phyloP scores from a whole-genome alignment of 2,329 filamentous ascomycete genomes.

The Dothistroma septosporum region DNA sequence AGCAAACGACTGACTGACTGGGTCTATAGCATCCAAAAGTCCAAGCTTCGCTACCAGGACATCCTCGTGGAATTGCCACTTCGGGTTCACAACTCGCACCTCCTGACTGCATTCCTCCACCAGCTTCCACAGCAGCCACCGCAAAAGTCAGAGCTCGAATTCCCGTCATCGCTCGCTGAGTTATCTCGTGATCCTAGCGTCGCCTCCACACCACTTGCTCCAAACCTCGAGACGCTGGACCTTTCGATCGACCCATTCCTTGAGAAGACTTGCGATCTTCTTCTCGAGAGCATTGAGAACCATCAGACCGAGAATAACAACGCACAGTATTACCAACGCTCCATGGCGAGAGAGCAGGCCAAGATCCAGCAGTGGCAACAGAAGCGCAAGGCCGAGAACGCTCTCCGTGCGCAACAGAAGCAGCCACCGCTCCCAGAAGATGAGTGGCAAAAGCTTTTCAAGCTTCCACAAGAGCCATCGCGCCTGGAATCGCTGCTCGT shows the following conservation, averaged over 20 bases:
- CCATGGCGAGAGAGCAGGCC: slow-evolving; percentile 85
- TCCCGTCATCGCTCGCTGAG: slow-evolving; percentile 74
- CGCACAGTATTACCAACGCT: slow-evolving; percentile 95
- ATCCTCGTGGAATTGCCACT: slow-evolving; percentile 89
- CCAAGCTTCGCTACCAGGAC: slow-evolving; percentile 87
- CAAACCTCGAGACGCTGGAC: slow-evolving; percentile 84
- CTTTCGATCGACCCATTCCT: slow-evolving; percentile 95
- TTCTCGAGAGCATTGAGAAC: slow-evolving; percentile 93
- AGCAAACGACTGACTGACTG: slow-evolving; percentile 21
- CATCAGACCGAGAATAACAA: slow-evolving; percentile 99
- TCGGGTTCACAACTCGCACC: slow-evolving; percentile 91
- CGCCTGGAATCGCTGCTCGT: slow-evolving; percentile 91
- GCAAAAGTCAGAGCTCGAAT: slow-evolving; percentile 58
- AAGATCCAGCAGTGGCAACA: slow-evolving; percentile 97
- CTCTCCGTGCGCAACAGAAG: slow-evolving; percentile 77
- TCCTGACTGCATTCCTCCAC: slow-evolving; percentile 91
- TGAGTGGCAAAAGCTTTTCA: slow-evolving; percentile 97
- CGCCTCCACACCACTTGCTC: slow-evolving; percentile 65
- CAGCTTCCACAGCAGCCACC: slow-evolving; percentile 71
- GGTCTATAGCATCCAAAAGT: slow-evolving; percentile 75
- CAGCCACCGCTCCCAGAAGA: slow-evolving; percentile 87
- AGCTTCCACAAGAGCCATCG: slow-evolving; percentile 91
- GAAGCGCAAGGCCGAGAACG: slow-evolving; percentile 96
- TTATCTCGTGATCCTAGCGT: slow-evolving; percentile 61
- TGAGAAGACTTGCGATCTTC: slow-evolving; percentile 94